Conservation (phyloP, 495 filamentous ascomycete species). For the Penicillium odoratum region DNA sequence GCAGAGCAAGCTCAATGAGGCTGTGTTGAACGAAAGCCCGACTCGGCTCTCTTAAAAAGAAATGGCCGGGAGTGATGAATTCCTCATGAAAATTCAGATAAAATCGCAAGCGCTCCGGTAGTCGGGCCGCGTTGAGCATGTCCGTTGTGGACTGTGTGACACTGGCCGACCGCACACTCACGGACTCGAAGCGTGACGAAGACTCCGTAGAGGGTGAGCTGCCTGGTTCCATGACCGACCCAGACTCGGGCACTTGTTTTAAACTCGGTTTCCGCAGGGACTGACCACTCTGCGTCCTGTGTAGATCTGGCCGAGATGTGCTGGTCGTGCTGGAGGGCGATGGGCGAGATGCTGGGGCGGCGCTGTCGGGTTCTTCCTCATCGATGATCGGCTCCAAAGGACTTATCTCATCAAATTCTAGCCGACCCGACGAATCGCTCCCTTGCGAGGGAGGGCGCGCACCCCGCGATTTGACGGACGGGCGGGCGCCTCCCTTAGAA, state of each 20-base stretch:
- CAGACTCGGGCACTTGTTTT: slow-evolving; percentile 31
- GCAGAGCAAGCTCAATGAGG: slow-evolving; percentile 69
- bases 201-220: slow-evolving; percentile 49
- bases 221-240: slow-evolving; percentile 37
- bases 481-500: slow-evolving; percentile 38
- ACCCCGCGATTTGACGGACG: slow-evolving; percentile 45
- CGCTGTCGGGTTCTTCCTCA: slow-evolving; percentile 47
- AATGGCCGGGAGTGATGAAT: slow-evolving; percentile 76
- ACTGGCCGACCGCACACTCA: slow-evolving; percentile 36
- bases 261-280: slow-evolving; percentile 44
- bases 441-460: slow-evolving; percentile 45
- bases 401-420: slow-evolving; percentile 44
- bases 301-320: slow-evolving; percentile 22
- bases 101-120: slow-evolving; percentile 68
- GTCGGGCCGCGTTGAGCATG: slow-evolving; percentile 38
- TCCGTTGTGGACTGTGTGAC: slow-evolving; percentile 33
- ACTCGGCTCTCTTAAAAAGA: slow-evolving; percentile 67
- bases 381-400: slow-evolving; percentile 64
- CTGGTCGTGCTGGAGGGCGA: slow-evolving; percentile 26
- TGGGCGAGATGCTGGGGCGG: slow-evolving; percentile 27
- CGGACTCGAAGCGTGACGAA: slow-evolving; percentile 34
- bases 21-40: slow-evolving; percentile 70
- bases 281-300: slow-evolving; percentile 36
- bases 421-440: slow-evolving; percentile 51
- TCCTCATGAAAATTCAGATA: slow-evolving; percentile 78